Base-by-base conservation (phyloP, 495 filamentous ascomycete species). In the Tetracladium setigerum region DNA sequence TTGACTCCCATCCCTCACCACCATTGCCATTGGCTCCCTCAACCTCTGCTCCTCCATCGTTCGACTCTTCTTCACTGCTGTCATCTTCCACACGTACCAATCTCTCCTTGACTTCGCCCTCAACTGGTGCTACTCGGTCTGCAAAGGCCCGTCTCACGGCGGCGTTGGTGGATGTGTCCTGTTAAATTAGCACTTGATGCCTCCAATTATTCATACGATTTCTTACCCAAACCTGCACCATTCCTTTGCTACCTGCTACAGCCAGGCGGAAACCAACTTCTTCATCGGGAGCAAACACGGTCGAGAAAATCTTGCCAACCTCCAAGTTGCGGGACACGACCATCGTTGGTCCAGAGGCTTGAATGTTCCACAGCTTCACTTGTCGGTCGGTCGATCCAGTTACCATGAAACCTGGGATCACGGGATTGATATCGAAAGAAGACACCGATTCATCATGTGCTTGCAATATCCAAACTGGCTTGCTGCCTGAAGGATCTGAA, bases 301-400 rank as follows among this genome's bases (percentile, higher is more conserved):
- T 84, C 16, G 88, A 87, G 62, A 99, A 99, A 35, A 99, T 83
- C 70, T 89, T 95, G 38, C 92, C 92, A 11, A 97, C 85, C 22
- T 88, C 94, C 31, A 96, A 69, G 66, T 97, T 86, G 27, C 92
- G 81, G 7, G 86, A 85, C 5, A 95, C 87, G 0, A 99, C 87
- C 77, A 99, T 86, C 50, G 79, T 83, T 3, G 90, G 91, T 0
- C 82, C 82, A 34, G 74, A 69, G n/a, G 84, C 59, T 50, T 82
- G 76, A 46, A 95, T 78, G 61, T 95, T 95, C 92, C 92, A 99
- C 37, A 99, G 72, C 74, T 99, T 99, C 38, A 97, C 88, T 17
- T 82, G 81, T 73, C 87, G 91, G 68, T 97, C 92, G 11, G 83
- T 85, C 1, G 89, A 95, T 1, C 88, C 92, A 7, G 92, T 96